Evolutionary conservation across 2,329 filamentous ascomycete species (phyloP).

Genomic region (Grosmannia huntii): DNA sequence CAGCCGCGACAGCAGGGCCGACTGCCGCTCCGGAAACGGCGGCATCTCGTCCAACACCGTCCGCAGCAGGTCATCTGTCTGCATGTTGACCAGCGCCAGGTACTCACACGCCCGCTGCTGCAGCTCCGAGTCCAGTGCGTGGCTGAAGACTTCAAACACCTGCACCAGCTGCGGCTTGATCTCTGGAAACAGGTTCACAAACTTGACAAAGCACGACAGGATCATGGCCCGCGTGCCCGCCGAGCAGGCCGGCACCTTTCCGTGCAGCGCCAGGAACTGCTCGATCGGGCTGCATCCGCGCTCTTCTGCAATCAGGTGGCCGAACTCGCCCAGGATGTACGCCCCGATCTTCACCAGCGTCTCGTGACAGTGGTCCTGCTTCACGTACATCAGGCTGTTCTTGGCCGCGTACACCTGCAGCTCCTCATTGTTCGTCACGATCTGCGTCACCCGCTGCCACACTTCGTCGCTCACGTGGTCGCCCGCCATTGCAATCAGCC

Average conservation of each 20-base stretch:
- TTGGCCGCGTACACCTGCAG: conserved; percentile 93
- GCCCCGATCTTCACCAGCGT: conserved; percentile 95
- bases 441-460: conserved; percentile 97
- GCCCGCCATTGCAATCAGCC: conserved; percentile 89
- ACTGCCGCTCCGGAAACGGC: conserved; percentile 88
- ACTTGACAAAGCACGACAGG: conserved; percentile 91
- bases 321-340: conserved; percentile 93
- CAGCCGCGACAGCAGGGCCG: conserved; percentile 77
- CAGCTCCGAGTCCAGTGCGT: conserved; percentile 87
- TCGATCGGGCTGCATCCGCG: conserved; percentile 90
- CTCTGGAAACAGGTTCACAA: conserved; percentile 94
- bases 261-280: conserved; percentile 84
- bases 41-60: conserved; percentile 99
- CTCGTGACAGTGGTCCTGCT: conserved; percentile 88
- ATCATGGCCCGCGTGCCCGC: conserved; percentile 88
- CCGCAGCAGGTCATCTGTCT: conserved; percentile 79
- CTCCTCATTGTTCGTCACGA: conserved; percentile 98
- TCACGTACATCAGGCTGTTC: conserved; percentile 84
- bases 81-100: conserved; percentile 68
- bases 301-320: conserved; percentile 88
- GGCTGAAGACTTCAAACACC: conserved; percentile 84
- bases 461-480: conserved; percentile 98
- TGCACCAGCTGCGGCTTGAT: conserved; percentile 91
- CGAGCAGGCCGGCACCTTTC: conserved; percentile 79
- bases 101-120: conserved; percentile 97